Base-by-base conservation (phyloP, 768 basidiomycete species). In the Psilocybe cyanescens region DNA sequence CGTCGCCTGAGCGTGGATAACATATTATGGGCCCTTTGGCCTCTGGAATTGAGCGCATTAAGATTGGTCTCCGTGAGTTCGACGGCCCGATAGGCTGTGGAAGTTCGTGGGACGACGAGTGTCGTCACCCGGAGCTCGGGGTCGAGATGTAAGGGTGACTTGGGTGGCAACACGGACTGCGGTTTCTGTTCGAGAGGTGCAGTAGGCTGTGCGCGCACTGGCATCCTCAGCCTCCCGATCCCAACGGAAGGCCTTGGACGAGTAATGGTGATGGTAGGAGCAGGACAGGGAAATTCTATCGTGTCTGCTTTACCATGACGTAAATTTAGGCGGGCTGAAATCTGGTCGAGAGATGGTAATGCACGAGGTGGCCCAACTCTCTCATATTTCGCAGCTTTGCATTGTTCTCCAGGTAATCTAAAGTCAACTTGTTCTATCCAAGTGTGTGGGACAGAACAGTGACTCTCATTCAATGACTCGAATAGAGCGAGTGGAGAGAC, bases 291-390 rank as follows among this genome's bases (percentile, higher is more conserved):
- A 49, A 62, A 65, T 59, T 67, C 65, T 72, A 68, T 65, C 58
- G 60, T 61, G 53, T 73, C 69, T 61, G 76, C 72, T 54, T 62
- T 63, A 55, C 51, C 55, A 14, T 72, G 71, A 35, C 78, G 76
- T 28, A 75, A 74, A 62, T 78, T 80, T 66, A 91, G 67, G 63
- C 81, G 89, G 45, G 90, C 86, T 33, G 86, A 84, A 60, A 92
- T 92, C 68, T 92, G 87, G 65, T 90, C 90, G 61, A 93, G 83
- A 28, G 91, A 92, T 19, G 91, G 91, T 39, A 87, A 69, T 46
- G 57, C 58, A 41, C 57, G 55, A 50, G 39, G 50, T 33, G 33
- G 59, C 59, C 52, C 55, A 58, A 60, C 31, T 48, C 60, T 67
- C 55, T 67, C 61, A 64, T 57, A 57, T 57, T 66, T 57, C 16